These are phyloP conservation scores for Calonectria pauciramosa DNA, from an alignment of 2,329 filamentous ascomycete genomes.

Conservation along the genomic window DNA sequence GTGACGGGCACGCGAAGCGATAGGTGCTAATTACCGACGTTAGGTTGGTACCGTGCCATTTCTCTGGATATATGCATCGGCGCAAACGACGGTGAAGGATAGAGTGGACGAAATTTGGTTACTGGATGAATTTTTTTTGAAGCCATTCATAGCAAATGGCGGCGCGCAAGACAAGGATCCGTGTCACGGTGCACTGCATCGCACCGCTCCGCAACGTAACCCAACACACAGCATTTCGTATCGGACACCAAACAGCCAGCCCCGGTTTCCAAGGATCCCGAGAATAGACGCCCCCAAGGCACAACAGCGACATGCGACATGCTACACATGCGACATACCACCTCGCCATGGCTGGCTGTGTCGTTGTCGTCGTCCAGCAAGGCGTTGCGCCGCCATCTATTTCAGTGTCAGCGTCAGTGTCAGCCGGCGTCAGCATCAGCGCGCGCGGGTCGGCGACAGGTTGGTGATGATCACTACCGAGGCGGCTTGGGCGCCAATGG, in stretches of 20 bases:
- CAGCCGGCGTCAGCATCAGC: conserved; percentile 40
- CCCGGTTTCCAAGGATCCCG: conserved; percentile 16
- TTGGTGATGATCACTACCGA: conserved; percentile 31
- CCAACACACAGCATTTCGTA: conserved; percentile 20
- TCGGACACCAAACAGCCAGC: conserved; percentile 13
- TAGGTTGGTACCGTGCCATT: not conserved
- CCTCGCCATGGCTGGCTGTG: conserved; percentile 17
- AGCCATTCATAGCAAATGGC: conserved; percentile 13
- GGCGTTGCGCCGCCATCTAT: conserved; percentile 33
- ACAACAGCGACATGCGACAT: conserved; percentile 12
- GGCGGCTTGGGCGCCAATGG: conserved; percentile 33
- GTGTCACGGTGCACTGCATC: conserved; percentile 14
- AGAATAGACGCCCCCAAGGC: conserved; percentile 13
- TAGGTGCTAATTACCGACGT: conserved; percentile 16
- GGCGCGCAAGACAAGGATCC: conserved; percentile 8
- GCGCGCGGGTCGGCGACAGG: conserved; percentile 27
- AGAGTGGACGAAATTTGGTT: conserved; percentile 13
- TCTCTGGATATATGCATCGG: not conserved
- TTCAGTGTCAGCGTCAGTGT: conserved; percentile 38
- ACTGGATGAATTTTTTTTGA: not conserved
- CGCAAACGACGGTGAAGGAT: conserved; percentile 7
- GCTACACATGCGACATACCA: conserved; percentile 18
- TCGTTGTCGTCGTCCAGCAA: conserved; percentile 26
- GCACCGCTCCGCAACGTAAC: conserved; percentile 22
- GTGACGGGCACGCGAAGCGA: conserved; percentile 10